phyloP scores from a whole-genome alignment of 106 monocot species.

The Allium cepa region DNA sequence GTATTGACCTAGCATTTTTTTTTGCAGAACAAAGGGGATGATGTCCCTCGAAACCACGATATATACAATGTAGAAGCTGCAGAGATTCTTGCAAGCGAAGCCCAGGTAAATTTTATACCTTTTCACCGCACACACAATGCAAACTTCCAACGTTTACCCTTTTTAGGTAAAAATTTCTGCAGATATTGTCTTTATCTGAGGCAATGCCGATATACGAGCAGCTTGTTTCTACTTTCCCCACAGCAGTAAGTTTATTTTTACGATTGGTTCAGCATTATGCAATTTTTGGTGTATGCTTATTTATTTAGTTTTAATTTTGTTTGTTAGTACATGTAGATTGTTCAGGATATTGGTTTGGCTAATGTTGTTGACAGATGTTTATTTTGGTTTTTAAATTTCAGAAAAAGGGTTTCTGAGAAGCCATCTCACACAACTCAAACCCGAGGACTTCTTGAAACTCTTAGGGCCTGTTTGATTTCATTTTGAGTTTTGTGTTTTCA shows the following conservation, averaged over 20 bases:
- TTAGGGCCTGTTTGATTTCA: too few species aligned
- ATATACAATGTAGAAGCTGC: conserved; percentile 85
- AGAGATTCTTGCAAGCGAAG: conserved; percentile 78
- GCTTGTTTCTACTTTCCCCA: conserved; percentile 77
- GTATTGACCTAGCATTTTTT: neutral
- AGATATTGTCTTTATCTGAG: conserved; percentile 66
- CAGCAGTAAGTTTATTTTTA: conserved; percentile 44
- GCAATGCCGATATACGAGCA: conserved; percentile 83
- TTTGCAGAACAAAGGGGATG: neutral
- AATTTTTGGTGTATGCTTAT: neutral
- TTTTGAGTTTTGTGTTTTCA: too few species aligned
- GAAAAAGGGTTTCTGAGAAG: too few species aligned
- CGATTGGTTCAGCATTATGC: neutral
- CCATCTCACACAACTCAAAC: too few species aligned
- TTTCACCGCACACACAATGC: too few species aligned
- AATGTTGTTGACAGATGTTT: too few species aligned
- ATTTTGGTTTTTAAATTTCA: too few species aligned
- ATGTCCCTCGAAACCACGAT: conserved; percentile 8
- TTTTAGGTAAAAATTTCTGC: neutral
- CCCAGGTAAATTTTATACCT: conserved; percentile 31
- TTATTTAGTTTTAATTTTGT: neutral
- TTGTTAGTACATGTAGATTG: too few species aligned
- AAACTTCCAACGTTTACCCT: neutral
- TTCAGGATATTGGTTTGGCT: too few species aligned
- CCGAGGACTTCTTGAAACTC: too few species aligned